Conservation (phyloP, 1,139 yeast genomes). For the Blastobotrys niveus region DNA sequence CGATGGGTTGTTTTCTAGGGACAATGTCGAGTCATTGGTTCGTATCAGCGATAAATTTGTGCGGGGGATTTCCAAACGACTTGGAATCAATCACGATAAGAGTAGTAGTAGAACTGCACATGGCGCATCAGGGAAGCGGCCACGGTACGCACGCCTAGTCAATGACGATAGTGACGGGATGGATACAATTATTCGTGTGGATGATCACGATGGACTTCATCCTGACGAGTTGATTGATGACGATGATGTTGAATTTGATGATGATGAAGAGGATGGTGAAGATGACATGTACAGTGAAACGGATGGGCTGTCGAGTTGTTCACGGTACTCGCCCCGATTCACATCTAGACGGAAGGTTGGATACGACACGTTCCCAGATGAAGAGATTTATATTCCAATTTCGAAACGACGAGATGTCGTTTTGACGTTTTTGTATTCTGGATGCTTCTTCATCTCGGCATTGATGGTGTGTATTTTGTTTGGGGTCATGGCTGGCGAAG, state of each 20-base stretch:
- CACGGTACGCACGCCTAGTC: constrained; percentile 8
- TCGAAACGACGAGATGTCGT: constrained; percentile 42
- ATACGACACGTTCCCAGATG: constrained; percentile 25
- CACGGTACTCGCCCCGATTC: constrained; percentile 24
- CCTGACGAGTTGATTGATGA: constrained; percentile 18
- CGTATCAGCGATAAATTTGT: constrained; percentile 25
- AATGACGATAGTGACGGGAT: constrained; percentile 15
- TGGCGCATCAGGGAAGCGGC: neutral
- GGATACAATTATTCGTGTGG: constrained; percentile 14
- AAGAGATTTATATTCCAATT: constrained; percentile 15
- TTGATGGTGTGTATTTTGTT: constrained; percentile 45
- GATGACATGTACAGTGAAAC: constrained; percentile 19
- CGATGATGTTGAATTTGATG: constrained; percentile 15
- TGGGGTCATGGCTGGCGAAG: constrained; percentile 41
- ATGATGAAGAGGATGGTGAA: constrained; percentile 18
- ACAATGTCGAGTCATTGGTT: constrained; percentile 33
- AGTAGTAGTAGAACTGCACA: neutral
- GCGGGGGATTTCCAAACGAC: constrained; percentile 16
- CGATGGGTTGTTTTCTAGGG: constrained; percentile 32
- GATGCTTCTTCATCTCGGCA: constrained; percentile 40
- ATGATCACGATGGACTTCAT: constrained; percentile 22
- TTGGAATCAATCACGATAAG: constrained; percentile 11
- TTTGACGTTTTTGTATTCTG: constrained; percentile 43
- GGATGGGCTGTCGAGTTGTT: neutral
- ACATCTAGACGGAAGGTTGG: constrained; percentile 16